Evolutionary conservation across 257 asterid genomes (phyloP), one percentile per base, ranked within the genome.

Genomic region (Gardenia jasminoides): DNA sequence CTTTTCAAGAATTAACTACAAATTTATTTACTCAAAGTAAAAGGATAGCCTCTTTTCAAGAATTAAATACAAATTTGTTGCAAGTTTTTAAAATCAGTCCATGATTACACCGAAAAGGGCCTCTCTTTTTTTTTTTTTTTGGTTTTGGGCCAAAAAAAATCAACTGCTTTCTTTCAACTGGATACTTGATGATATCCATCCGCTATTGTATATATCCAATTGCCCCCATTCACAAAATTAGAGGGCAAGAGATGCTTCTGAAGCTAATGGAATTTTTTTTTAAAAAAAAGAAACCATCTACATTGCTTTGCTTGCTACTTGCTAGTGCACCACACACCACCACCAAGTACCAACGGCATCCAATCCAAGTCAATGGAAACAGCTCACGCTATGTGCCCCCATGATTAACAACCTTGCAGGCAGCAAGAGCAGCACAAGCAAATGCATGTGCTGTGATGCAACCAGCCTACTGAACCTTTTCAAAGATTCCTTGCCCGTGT

Each of bases 361-460:
- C 64, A 65, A n/a, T 36, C 41, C 64, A 73, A 31, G 24, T 91
- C 88, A 89, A 69, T 54, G 78, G 43, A 88, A 67, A 52, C 68
- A 85, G 69, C 86, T 76, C 83, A 84, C 79, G 59, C 87, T 84
- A 59, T 31, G 84, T 11, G 87, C 81, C 84, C 92, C 93, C 66
- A 92, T 61, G 69, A 92, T 77, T 54, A 94, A 74, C 80, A 92
- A 79, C 33, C 89, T 87, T 3, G 94, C 92, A 54, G 99, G 98
- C 67, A 90, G 82, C 87, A 93, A 79, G 46, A 93, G 80, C 67
- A 92, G 92, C 80, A 95, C 93, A 72, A 95, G 89, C 88, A 95
- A 79, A 86, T 92, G 96, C 93, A 90, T 86, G 78, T 89, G 92
- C 74, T 92, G 97, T 2, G 98, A 95, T 16, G 92, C 92, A 70